phyloP scores from a whole-genome alignment of 2,329 filamentous ascomycete species.

The Botryotinia calthae region DNA sequence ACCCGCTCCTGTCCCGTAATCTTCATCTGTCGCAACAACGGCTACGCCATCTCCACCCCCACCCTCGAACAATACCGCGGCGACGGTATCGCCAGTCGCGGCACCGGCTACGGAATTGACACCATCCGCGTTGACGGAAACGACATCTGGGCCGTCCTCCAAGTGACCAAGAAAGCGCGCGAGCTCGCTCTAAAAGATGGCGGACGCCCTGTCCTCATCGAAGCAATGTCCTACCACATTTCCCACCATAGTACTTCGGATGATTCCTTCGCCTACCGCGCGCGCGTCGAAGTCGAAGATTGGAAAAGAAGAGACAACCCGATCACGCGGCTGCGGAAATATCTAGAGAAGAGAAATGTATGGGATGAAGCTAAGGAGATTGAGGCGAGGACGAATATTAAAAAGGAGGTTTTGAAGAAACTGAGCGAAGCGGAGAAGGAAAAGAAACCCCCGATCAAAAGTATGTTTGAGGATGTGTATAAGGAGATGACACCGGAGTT shows the following conservation, averaged over 20 bases:
- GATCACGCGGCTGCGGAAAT: constrained; percentile 81
- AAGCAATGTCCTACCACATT: constrained; percentile 98
- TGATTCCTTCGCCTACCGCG: constrained; percentile 94
- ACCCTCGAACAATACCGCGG: constrained; percentile 89
- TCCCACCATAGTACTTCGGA: constrained; percentile 96
- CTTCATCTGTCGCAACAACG: constrained; percentile 91
- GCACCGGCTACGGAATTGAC: constrained; percentile 89
- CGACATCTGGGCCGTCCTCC: constrained; percentile 84
- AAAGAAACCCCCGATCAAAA: constrained; percentile 70
- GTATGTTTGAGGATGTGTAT: constrained; percentile 86
- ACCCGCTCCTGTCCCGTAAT: constrained; percentile 83
- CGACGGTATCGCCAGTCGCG: constrained; percentile 84
- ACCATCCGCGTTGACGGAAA: constrained; percentile 93
- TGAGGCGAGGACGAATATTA: constrained; percentile 60
- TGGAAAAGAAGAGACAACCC: constrained; percentile 92
- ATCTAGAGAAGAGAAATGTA: constrained; percentile 76
- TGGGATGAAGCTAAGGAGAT: constrained; percentile 87
- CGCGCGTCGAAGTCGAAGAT: constrained; percentile 88
- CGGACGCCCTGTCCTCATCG: constrained; percentile 71
- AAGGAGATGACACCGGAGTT: constrained; percentile 80
- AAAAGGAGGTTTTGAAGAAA: constrained; percentile 76
- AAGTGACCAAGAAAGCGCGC: constrained; percentile 74
- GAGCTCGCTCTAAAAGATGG: constrained; percentile 53
- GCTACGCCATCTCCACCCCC: constrained; percentile 85
- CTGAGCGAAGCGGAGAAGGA: constrained; percentile 81